Evolutionary conservation across 2,329 filamentous ascomycete species (phyloP).

Genomic region (Clonostachys byssicola): DNA sequence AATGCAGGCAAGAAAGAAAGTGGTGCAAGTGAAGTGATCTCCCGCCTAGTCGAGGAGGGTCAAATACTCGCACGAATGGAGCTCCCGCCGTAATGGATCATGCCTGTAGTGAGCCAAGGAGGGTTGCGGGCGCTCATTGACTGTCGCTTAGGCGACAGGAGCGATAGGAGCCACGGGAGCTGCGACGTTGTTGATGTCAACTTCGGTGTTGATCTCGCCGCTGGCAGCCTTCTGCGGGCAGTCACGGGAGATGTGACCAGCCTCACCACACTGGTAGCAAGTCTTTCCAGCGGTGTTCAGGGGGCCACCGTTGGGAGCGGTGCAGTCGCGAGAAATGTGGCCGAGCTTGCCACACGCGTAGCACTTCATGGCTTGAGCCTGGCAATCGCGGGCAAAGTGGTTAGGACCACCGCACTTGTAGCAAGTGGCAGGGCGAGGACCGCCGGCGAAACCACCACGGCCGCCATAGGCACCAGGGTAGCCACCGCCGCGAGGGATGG

Average conservation of each 20-base stretch:
- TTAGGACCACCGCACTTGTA: slow-evolving; percentile 84
- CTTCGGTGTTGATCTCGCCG: slow-evolving; percentile 42
- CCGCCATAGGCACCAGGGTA: slow-evolving; percentile 56
- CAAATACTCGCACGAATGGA: too few relatives aligned
- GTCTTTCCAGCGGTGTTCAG: slow-evolving; percentile 96
- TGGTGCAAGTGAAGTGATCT: not conserved
- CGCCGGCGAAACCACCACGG: slow-evolving; percentile 68
- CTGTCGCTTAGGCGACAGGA: slow-evolving; percentile 26
- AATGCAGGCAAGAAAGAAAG: not conserved
- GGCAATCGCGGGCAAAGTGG: slow-evolving; percentile 97
- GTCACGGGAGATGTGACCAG: slow-evolving; percentile 93
- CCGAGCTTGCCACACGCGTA: slow-evolving; percentile 95
- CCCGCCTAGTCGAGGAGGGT: not conserved
- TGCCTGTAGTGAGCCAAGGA: too few relatives aligned
- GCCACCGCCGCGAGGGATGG: slow-evolving; percentile 63
- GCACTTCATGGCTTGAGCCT: slow-evolving; percentile 98
- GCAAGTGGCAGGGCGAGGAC: slow-evolving; percentile 65
- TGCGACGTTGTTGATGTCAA: slow-evolving; percentile 35
- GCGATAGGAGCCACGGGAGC: slow-evolving; percentile 38
- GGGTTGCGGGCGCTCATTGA: too few relatives aligned
- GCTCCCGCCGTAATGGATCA: too few relatives aligned
- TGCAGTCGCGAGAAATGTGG: slow-evolving; percentile 92
- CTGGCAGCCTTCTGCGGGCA: slow-evolving; percentile 70
- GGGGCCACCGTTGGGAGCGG: slow-evolving; percentile 90
- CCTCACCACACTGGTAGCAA: slow-evolving; percentile 95